Conservation (phyloP, 1,284 basidiomycete species). For the Somion occarium region DNA sequence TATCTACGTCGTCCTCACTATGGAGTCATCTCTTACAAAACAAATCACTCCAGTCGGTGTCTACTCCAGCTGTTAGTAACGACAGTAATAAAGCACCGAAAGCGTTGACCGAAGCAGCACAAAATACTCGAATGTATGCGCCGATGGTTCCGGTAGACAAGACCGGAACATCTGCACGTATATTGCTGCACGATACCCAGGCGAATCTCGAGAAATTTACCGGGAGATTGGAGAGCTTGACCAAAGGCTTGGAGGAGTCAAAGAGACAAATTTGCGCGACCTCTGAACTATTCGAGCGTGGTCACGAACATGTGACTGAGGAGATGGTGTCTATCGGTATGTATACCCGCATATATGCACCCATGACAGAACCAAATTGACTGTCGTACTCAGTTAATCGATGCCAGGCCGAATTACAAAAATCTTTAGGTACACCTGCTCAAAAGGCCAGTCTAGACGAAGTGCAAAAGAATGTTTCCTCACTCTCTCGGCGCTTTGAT, state of each 20-base stretch:
- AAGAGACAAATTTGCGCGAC: constrained; percentile 25
- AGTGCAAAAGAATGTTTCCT: constrained; percentile 35
- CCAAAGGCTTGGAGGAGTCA: constrained; percentile 22
- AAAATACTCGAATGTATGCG: constrained; percentile 12
- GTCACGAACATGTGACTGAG: constrained; percentile 26
- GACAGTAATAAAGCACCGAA: neutral
- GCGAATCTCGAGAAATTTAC: constrained; percentile 59
- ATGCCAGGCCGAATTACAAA: constrained; percentile 34
- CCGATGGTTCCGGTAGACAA: constrained; percentile 55
- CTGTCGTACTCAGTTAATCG: neutral
- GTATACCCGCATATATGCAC: constrained; percentile 17
- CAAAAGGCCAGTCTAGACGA: constrained; percentile 41
- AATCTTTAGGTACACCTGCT: constrained; percentile 48
- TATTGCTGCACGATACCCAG: constrained; percentile 66
- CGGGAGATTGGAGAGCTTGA: constrained; percentile 36
- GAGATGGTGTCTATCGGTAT: constrained; percentile 32
- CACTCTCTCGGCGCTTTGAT: constrained; percentile 35
- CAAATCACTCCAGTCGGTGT: constrained; percentile 10
- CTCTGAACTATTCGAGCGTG: constrained; percentile 25
- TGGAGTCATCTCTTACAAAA: constrained; percentile 29
- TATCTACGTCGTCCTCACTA: constrained; percentile 10
- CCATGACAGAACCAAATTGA: neutral
- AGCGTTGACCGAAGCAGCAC: neutral
- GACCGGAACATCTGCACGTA: constrained; percentile 57
- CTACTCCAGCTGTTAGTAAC: neutral